Evolutionary conservation across 768 basidiomycete species (phyloP).

Genomic region (Ephemerocybe angulata): DNA sequence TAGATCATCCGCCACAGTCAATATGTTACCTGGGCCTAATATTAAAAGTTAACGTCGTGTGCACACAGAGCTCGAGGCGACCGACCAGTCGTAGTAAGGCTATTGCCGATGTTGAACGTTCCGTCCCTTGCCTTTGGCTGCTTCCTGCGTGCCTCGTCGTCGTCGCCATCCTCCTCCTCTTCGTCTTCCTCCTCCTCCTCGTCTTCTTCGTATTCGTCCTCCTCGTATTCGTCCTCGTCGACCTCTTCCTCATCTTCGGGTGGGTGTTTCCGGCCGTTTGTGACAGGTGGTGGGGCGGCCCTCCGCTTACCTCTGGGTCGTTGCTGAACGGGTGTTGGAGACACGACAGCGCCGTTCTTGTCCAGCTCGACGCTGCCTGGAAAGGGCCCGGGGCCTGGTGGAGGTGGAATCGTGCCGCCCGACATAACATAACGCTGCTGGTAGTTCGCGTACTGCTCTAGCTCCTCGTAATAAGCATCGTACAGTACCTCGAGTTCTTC

Average conservation of each 20-base stretch:
- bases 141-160: constrained; percentile 50
- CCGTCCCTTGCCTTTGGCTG: constrained; percentile 52
- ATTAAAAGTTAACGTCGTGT: constrained; percentile 9
- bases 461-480: constrained; percentile 99
- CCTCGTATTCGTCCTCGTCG: constrained; percentile 60
- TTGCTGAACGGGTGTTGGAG: constrained; percentile 22
- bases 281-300: constrained; percentile 8
- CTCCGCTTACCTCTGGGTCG: constrained; percentile 20
- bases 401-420: constrained; percentile 84
- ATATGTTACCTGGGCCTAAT: constrained; percentile 83
- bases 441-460: constrained; percentile 98
- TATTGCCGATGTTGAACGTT: constrained; percentile 75
- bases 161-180: constrained; percentile 41
- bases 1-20: constrained; percentile 97
- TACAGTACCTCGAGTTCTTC: constrained; percentile 99
- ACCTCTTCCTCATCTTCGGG: constrained; percentile 61
- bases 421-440: constrained; percentile 94
- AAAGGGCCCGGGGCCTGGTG: constrained; percentile 95
- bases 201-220: constrained; percentile 38
- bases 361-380: constrained; percentile 97
- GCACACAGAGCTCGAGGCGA: constrained; percentile 12
- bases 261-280: constrained; percentile 22
- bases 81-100: constrained; percentile 78
- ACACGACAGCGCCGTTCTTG: constrained; percentile 65
- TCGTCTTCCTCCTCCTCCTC: constrained; percentile 38